These are phyloP conservation scores for Dipteronia dyeriana DNA, from an alignment of 345 rosid genomes.

Conservation along the genomic window DNA sequence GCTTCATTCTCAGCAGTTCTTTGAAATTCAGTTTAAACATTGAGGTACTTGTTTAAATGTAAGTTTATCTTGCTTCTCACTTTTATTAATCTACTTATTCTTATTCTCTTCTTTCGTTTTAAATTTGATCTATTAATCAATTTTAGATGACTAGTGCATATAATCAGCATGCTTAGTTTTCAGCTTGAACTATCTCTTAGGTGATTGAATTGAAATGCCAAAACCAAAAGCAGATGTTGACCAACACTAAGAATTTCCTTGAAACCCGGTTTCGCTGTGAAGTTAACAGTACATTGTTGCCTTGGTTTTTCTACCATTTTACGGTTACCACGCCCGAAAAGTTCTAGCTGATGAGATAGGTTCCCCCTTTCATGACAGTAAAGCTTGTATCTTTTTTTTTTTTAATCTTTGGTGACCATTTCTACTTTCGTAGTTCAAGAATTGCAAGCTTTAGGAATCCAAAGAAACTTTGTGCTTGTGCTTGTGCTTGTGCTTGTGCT, in stretches of 20 bases:
- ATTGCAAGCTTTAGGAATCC: background rate
- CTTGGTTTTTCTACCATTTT: background rate
- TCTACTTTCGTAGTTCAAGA: background rate
- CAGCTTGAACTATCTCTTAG: background rate
- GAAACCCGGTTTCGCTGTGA: background rate
- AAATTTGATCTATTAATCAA: background rate
- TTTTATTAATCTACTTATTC: background rate
- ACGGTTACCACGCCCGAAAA: background rate
- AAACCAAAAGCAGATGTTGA: too few species aligned
- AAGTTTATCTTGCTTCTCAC: background rate
- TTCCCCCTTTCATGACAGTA: too few species aligned
- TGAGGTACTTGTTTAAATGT: background rate
- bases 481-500: conserved; percentile 4
- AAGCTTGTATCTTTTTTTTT: background rate
- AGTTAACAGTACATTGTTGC: background rate
- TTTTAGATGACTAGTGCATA: too few species aligned
- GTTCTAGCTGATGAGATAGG: background rate
- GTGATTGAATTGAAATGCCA: background rate
- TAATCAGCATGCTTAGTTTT: background rate
- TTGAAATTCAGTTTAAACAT: background rate
- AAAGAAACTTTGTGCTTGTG: conserved; percentile 9
- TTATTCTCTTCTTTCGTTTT: background rate
- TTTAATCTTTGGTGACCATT: background rate
- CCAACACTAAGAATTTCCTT: background rate
- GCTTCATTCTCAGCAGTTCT: background rate